Evolutionary conservation across 139 green algal species (phyloP), one percentile per base, ranked within the genome.

Genomic region (Picochlorum costavermella): DNA sequence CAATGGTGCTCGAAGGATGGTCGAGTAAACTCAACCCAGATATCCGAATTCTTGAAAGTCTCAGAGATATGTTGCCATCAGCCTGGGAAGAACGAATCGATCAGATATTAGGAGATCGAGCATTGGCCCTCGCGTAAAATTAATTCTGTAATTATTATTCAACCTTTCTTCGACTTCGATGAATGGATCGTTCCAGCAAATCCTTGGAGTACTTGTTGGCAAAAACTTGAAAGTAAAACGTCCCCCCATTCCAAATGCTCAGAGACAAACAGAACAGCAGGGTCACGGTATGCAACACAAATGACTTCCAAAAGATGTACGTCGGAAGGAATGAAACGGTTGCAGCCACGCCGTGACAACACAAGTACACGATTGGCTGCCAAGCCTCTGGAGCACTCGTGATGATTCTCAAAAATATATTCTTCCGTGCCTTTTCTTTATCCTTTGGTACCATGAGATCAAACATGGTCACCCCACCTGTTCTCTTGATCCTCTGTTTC

Each of bases 1-100:
- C 81, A 23, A 68, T 95, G 63, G 88, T 95, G 59, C 73, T 96
- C 53, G 90, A 96, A 75, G 87, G 87, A 44, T 95, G 90, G 90
- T 86, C 76, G 59, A 82, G 61, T 37, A 83, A 88, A 78, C 83
- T 96, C 10, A 78, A 96, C 70, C 89, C 89, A 1, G 89, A 95
- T 63, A 79, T 96, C 49, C 76, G 78, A 60, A 91, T 96, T 61
- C 73, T 96, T 73, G 86, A 92, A 31, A 69, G 31, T 1, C 44
- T 71, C n/a, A 25, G 69, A 31, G 71, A 82, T 10, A 65, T 84
- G 3, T 67, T 84, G 51, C 76, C 78, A 17, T 30, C 64, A 8
- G 78, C 77, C 53, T 86, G 77, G 77, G 67, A 64, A 6, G 71
- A 87, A 44, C 75, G 84, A 31, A 65, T 91, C 23, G 81, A 89